Conservation (phyloP, 2,329 filamentous ascomycete species). For the Xylariaceae sp. region DNA sequence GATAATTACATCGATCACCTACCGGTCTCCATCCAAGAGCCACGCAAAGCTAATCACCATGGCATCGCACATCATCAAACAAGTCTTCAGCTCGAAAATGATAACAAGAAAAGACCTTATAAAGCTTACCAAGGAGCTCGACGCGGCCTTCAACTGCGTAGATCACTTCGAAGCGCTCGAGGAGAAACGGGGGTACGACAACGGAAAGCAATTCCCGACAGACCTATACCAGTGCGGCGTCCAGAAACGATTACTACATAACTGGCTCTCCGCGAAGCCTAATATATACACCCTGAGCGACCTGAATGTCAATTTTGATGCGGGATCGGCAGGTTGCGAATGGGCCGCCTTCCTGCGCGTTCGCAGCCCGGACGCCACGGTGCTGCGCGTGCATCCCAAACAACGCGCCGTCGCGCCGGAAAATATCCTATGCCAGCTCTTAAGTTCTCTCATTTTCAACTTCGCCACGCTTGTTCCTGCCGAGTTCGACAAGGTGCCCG, state of each 20-base stretch:
- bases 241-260: slow-evolving; percentile 6
- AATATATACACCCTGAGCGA: slow-evolving; percentile 12
- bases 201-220: slow-evolving; percentile 13
- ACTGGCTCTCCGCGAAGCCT: slow-evolving; percentile 9
- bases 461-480: slow-evolving; percentile 12
- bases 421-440: slow-evolving; percentile 13
- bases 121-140: background rate
- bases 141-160: slow-evolving; percentile 7
- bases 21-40: too few relatives aligned
- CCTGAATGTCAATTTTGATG: slow-evolving; percentile 2
- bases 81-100: background rate
- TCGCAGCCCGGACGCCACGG: slow-evolving; percentile 4
- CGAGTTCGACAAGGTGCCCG: slow-evolving; percentile 8
- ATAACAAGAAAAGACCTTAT: slow-evolving; percentile 7
- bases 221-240: slow-evolving; percentile 16
- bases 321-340: slow-evolving; percentile 15
- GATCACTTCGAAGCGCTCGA: slow-evolving; percentile 12
- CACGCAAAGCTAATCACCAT: background rate
- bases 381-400: slow-evolving; percentile 21
- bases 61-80: background rate
- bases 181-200: slow-evolving; percentile 17
- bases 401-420: slow-evolving; percentile 1
- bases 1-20: too few relatives aligned
- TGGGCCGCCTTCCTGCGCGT: slow-evolving; percentile 21
- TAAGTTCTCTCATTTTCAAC: slow-evolving; percentile 18